A percentile compares a stretch with the other conserved stretches of the same genome.
Conservation (phyloP, 306 rosid genomes). For the Rubus idaeus region DNA sequence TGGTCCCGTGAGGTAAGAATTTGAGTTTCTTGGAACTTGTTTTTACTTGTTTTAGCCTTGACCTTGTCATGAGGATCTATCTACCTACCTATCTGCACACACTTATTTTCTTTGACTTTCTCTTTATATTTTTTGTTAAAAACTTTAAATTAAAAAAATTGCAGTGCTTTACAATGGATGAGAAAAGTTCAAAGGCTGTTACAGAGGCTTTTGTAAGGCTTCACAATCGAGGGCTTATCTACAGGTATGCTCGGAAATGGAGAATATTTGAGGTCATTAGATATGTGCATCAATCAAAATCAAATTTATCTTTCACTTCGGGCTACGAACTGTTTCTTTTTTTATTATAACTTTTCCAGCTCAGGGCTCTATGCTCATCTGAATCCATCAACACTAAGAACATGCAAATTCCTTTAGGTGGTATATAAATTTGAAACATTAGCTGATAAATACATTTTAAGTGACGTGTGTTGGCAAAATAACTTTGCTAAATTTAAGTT, state of each 20-base stretch:
- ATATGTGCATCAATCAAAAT: background rate
- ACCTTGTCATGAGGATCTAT: background rate
- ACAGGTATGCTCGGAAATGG: conserved; percentile 49
- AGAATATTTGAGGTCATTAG: background rate
- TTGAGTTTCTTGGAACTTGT: background rate
- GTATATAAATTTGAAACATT: no score
- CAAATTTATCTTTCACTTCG: no score
- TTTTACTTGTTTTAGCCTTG: background rate
- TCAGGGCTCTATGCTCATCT: no score
- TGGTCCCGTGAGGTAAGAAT: conserved; percentile 89
- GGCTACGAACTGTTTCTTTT: no score
- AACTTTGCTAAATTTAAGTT: no score
- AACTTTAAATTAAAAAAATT: background rate
- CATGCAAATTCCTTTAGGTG: no score
- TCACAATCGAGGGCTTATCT: conserved; percentile 64
- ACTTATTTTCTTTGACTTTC: no score
- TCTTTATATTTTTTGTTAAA: background rate
- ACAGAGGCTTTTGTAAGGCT: conserved; percentile 88
- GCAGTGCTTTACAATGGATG: conserved; percentile 95
- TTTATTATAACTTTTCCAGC: no score
- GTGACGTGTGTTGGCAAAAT: no score
- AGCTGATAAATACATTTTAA: no score
- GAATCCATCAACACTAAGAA: no score
- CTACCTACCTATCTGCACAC: no score
- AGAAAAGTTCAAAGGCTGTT: conserved; percentile 74